Evolutionary conservation across 768 basidiomycete genomes (phyloP), one percentile per base, ranked within the genome.

Genomic region (Gloeostereum incarnatum): DNA sequence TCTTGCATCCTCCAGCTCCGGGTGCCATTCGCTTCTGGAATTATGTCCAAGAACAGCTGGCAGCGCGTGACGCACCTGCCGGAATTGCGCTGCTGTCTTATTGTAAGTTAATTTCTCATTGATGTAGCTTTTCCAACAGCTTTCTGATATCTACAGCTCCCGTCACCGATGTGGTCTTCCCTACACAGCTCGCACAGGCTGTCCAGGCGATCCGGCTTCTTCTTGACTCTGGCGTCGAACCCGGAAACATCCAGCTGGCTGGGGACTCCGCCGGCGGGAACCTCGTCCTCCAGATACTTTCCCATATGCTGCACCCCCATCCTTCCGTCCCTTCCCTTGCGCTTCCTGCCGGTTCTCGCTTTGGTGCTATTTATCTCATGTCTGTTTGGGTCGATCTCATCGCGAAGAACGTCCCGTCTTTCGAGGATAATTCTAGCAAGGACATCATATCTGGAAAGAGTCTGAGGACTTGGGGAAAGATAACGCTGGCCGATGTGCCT

Each of bases 261-360:
- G 60, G 62, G 4, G 62, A 63, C 41, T 63, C 62, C 2, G 60
- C 62, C 1, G 62, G 62, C n/a, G 62, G 42, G 11, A 53, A 54
- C 27, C 47, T 62, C 27, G 40, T 55, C 21, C 39, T 56, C 5
- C 54, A 59, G 41, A 24, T 58, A 25, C 44, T 63, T 39, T 52
- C 49, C n/a, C 60, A 63, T 32, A 45, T 56, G 11, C 45, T 63
- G 2, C 59, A 58, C 29, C 60, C 61, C 8, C 39, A 51, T 14
- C 40, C 39, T 5, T 45, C 36, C 31, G 45, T 61, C 10, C 52
- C 54, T 4, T 14, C 35, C 13, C 36, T 58, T 34, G 23, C 37
- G 8, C 46, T 54, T 18, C 35, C 51, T 14, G 35, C 30, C 13
- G 35, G 18, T 18, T 19, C 42, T 2, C 31, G 31, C 13, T 19